A percentile compares a stretch with the other conserved stretches of the same genome.
phyloP scores from a whole-genome alignment of 1,284 basidiomycete genomes.

The Rhodotorula sp. region DNA sequence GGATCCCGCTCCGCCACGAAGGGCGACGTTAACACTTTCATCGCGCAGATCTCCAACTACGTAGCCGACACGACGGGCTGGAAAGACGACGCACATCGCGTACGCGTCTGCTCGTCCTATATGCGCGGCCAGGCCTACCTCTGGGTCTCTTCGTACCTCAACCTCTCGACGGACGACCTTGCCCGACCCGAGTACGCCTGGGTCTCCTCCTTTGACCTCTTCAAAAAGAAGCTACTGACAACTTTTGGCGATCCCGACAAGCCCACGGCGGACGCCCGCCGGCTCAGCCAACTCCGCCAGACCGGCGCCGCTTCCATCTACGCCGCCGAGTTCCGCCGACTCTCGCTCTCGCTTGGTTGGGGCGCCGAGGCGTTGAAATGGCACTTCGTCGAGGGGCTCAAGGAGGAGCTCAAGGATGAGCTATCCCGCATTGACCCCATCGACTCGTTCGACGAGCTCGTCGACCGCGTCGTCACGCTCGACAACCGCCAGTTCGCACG shows the following conservation, averaged over 20 bases:
- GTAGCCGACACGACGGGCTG: neutral
- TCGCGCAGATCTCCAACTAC: neutral
- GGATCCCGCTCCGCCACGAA: neutral
- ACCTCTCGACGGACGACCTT: neutral
- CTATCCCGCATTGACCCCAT: neutral
- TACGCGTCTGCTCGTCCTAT: neutral
- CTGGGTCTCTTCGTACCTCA: neutral
- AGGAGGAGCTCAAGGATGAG: neutral
- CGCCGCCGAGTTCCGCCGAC: no score
- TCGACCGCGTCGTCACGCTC: neutral
- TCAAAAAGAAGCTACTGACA: neutral
- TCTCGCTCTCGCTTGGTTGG: neutral
- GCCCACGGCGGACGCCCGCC: neutral
- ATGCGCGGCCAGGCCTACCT: neutral
- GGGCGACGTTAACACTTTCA: neutral
- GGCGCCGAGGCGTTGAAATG: neutral
- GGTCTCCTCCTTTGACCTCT: neutral
- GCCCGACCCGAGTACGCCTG: neutral
- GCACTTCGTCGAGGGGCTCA: neutral
- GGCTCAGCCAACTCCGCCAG: neutral
- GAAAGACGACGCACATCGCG: neutral
- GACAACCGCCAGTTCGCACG: no score
- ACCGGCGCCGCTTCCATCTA: neutral
- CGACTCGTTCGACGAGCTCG: neutral
- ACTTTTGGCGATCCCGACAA: constrained; percentile 5